Conservation (phyloP, 306 rosid genomes). For the Phaseolus lunatus region DNA sequence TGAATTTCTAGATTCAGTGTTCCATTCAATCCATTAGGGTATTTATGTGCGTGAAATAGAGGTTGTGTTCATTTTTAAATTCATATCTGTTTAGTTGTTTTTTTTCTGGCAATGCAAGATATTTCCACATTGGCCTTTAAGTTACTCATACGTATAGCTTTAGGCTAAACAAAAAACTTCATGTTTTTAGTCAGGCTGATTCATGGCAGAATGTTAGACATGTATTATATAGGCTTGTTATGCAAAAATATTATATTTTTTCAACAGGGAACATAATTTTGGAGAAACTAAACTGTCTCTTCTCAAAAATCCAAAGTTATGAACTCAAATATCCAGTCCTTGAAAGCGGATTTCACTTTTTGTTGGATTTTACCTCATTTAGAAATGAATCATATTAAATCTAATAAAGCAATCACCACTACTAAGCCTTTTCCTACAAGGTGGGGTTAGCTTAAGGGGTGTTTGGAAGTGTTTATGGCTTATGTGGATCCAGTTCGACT, state of each 20-base stretch:
- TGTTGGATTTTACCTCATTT: constrained; percentile 11
- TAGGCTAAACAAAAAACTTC: background rate
- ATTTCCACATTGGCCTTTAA: background rate
- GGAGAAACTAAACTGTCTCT: constrained; percentile 7
- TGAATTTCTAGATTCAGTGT: constrained; percentile 17
- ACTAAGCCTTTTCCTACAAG: background rate
- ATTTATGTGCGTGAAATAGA: background rate
- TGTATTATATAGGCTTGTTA: background rate
- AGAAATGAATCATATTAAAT: constrained; percentile 9
- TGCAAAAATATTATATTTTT: background rate
- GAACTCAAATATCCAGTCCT: background rate
- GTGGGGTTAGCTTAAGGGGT: background rate
- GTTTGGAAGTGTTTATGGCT: background rate
- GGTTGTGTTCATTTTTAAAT: constrained; percentile 8
- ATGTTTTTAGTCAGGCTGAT: constrained; percentile 26
- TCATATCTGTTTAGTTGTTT: constrained; percentile 26
- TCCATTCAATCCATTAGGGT: constrained; percentile 29
- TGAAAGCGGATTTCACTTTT: constrained; percentile 22
- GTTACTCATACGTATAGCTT: background rate
- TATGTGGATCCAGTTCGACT: background rate
- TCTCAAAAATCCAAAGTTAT: constrained; percentile 6
- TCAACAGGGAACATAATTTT: background rate
- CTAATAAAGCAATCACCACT: background rate
- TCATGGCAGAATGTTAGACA: constrained; percentile 13
- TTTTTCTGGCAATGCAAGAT: constrained; percentile 21